phyloP scores from a whole-genome alignment of 2,329 filamentous ascomycete genomes.

The Mariannaea elegans region DNA sequence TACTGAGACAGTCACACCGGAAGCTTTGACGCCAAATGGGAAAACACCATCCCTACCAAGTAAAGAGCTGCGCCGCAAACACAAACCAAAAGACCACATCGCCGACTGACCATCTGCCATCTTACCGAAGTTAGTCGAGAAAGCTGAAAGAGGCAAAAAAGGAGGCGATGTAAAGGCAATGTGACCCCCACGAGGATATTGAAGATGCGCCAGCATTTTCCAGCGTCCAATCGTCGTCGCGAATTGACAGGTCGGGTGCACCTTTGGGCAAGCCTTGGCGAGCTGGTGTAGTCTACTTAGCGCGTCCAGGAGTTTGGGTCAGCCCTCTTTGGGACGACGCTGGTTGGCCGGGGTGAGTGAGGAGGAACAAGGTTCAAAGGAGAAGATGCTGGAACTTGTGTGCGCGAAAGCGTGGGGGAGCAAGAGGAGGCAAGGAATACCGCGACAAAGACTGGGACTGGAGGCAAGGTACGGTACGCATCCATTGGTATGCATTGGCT shows the following conservation, averaged over 20 bases:
- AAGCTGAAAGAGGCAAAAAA: conserved; percentile 4
- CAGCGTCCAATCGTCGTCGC: conserved; percentile 25
- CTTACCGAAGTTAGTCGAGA: background rate
- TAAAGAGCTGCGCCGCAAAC: conserved; percentile 8
- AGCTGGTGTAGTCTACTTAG: conserved; percentile 27
- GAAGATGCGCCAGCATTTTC: conserved; percentile 3
- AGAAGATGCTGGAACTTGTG: background rate
- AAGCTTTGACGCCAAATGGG: background rate
- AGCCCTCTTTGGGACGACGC: conserved; percentile 10
- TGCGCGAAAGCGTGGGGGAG: background rate
- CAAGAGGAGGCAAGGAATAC: background rate
- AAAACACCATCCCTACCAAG: background rate
- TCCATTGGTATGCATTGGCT: too few relatives aligned
- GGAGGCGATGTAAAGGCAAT: background rate
- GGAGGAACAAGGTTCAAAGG: background rate
- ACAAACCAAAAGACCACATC: background rate
- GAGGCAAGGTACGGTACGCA: too few relatives aligned
- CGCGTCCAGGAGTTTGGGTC: conserved; percentile 19
- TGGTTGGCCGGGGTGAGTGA: conserved; percentile 6
- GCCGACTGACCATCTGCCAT: background rate
- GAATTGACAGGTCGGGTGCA: conserved; percentile 28
- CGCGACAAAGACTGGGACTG: too few relatives aligned
- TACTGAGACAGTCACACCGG: background rate
- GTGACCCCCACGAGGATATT: conserved; percentile 30
- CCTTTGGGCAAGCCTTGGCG: conserved; percentile 5